Conservation (phyloP, 208 protist species). For the Trypanosoma scelopori region DNA sequence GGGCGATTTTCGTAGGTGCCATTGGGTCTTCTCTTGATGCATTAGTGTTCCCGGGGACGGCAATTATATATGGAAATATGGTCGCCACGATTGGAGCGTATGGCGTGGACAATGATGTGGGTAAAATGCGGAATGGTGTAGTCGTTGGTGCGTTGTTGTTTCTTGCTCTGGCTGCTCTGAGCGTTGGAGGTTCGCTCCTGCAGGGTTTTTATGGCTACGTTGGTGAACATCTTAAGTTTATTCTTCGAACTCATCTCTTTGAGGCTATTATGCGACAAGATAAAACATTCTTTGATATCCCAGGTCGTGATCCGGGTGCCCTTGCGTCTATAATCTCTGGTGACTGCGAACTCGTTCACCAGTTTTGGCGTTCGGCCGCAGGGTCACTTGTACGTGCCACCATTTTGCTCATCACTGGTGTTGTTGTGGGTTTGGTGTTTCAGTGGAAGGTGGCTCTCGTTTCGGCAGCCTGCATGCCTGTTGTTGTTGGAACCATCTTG, state of each 20-base stretch:
- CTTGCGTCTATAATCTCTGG: slow-evolving; percentile 30
- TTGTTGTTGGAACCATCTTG: slow-evolving; percentile 21
- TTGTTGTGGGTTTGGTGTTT: slow-evolving; percentile 27
- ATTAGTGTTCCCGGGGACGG: slow-evolving; percentile 12
- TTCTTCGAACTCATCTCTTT: slow-evolving; percentile 29
- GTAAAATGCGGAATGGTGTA: slow-evolving; percentile 20
- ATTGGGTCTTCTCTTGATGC: slow-evolving; percentile 29
- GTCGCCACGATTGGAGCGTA: slow-evolving; percentile 25
- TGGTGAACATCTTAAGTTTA: slow-evolving; percentile 33
- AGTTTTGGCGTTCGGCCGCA: slow-evolving; percentile 31
- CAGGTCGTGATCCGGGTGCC: slow-evolving; percentile 26
- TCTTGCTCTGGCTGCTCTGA: slow-evolving; percentile 22
- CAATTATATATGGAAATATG: slow-evolving; percentile 25
- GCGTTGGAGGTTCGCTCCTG: slow-evolving; percentile 15
- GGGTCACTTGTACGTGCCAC: slow-evolving; percentile 22
- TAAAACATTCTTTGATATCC: slow-evolving; percentile 43
- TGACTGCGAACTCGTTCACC: slow-evolving; percentile 36
- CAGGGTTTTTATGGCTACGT: slow-evolving; percentile 33
- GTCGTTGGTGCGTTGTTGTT: slow-evolving; percentile 22
- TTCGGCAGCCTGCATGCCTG: slow-evolving; percentile 23
- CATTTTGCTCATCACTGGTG: slow-evolving; percentile 21
- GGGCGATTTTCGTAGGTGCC: slow-evolving; percentile 24
- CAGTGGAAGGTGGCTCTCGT: slow-evolving; percentile 42
- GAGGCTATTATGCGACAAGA: slow-evolving; percentile 35
- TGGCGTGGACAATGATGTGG: slow-evolving; percentile 4